Evolutionary conservation across 2,329 filamentous ascomycete genomes (phyloP).

Genomic region (Fusarium buxicola): DNA sequence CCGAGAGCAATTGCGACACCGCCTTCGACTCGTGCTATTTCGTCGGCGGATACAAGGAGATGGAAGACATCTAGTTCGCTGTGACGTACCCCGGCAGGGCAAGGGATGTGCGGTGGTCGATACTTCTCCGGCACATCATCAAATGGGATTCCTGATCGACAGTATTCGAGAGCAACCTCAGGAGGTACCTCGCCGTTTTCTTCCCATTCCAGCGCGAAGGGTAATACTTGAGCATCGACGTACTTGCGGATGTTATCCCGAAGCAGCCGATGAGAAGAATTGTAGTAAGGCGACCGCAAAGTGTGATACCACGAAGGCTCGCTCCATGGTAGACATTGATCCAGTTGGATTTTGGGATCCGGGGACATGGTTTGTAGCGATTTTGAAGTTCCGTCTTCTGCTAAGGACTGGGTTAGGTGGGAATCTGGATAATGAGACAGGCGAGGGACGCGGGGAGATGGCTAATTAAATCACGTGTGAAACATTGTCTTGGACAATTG

Average conservation of each 20-base stretch:
- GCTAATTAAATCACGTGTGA: too few species aligned
- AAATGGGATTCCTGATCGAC: not conserved
- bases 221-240: constrained; percentile 67
- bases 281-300: constrained; percentile 67
- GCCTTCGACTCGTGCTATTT: constrained; percentile 59
- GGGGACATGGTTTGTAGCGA: too few species aligned
- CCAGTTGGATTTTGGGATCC: too few species aligned
- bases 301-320: constrained; percentile 4
- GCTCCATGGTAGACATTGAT: too few species aligned
- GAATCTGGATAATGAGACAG: too few species aligned
- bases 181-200: constrained; percentile 63
- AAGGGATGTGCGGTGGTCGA: not conserved
- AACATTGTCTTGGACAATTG: too few species aligned
- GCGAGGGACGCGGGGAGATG: too few species aligned
- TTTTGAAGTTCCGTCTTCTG: too few species aligned
- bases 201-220: constrained; percentile 73
- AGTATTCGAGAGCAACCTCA: constrained; percentile 36
- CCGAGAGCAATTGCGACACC: constrained; percentile 68
- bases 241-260: constrained; percentile 68
- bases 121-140: not conserved
- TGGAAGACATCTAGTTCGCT: constrained; percentile 68
- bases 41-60: constrained; percentile 65
- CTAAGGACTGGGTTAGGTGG: too few species aligned
- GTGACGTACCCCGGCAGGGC: constrained; percentile 53
- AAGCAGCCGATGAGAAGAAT: constrained; percentile 68